A percentile compares a stretch with the other conserved stretches of the same genome.
Evolutionary conservation across 495 filamentous ascomycete genomes (phyloP).

Genomic region (Lasiosphaeria miniovina): DNA sequence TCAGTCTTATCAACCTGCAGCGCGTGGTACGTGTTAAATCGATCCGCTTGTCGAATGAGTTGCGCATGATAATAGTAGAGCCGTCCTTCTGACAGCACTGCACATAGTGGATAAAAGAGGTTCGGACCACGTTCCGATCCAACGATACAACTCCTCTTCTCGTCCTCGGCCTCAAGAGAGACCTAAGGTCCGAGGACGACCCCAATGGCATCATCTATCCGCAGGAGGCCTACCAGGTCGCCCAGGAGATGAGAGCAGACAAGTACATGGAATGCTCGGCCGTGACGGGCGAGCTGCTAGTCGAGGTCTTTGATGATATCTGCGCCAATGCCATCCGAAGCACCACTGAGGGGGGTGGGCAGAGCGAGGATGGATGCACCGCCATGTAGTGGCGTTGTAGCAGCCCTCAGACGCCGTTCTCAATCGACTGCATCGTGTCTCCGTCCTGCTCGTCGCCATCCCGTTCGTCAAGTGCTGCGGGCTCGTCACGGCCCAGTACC

Average conservation of each 20-base stretch:
- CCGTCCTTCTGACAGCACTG: constrained; percentile 13
- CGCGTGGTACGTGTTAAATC: constrained; percentile 44
- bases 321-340: constrained; percentile 65
- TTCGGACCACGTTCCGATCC: constrained; percentile 59
- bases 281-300: constrained; percentile 74
- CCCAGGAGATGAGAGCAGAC: constrained; percentile 81
- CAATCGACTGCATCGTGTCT: constrained; percentile 29
- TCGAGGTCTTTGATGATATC: constrained; percentile 73
- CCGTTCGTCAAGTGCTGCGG: constrained; percentile 15
- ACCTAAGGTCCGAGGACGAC: constrained; percentile 62
- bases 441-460: constrained; percentile 17
- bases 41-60: neutral
- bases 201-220: constrained; percentile 69
- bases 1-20: constrained; percentile 61
- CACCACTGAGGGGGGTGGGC: constrained; percentile 43
- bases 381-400: constrained; percentile 28
- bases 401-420: constrained; percentile 26
- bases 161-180: constrained; percentile 78
- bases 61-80: too few relatives aligned
- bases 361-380: constrained; percentile 42
- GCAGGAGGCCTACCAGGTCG: constrained; percentile 68
- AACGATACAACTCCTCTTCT: constrained; percentile 64
- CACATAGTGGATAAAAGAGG: constrained; percentile 65
- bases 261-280: constrained; percentile 89
- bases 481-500: constrained; percentile 36